Evolutionary conservation across 2,329 filamentous ascomycete species (phyloP), one percentile per base, ranked within the genome.

Genomic region (Emydomyces testavorans): DNA sequence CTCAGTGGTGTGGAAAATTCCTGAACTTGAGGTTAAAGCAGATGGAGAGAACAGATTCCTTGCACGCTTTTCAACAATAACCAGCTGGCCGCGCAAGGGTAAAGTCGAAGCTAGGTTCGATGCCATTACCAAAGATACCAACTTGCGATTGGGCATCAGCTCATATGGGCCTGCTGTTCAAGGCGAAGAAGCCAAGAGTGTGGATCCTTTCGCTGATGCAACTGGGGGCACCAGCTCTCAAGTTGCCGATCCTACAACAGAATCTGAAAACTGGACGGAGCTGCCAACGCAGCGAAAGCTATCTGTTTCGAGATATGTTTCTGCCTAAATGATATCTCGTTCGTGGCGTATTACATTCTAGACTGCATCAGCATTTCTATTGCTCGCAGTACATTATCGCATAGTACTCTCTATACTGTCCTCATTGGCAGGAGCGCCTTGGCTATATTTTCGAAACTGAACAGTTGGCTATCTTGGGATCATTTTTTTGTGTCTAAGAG

Each of bases 71-170:
- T 70, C 82, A 20, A 85, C 85, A 0, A 82, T 89, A 28, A 78
- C 78, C 20, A 73, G 78, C 44, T 79, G 79, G 57, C 80, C 85
- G 0, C 79, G 78, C 53, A 78, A 84, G 4, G 87, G 88, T 0
- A 80, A 78, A 46, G 76, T 93, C 6, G 90, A 98, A 63, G 85
- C 85, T 0, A 74, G 82, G 48, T 95, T 89, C 80, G 88, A 94
- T 62, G 69, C 83, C 18, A 62, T 60, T 38, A 74, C 70, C 1
- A 70, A 75, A 32, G 66, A 75, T 26, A 66, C 68, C 0, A 77
- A 76, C 0, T 83, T 79, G 54, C 80, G 79, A 7, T 76, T 95
- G 48, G 81, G 78, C 3, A 71, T 88, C 65, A 63, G 72, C 53
- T 54, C 50, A 28, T 32, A 31, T 15, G 32, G 18, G 31, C 39